Base-by-base conservation (phyloP, 2,329 filamentous ascomycete species). In the Alternaria triticimaculans region DNA sequence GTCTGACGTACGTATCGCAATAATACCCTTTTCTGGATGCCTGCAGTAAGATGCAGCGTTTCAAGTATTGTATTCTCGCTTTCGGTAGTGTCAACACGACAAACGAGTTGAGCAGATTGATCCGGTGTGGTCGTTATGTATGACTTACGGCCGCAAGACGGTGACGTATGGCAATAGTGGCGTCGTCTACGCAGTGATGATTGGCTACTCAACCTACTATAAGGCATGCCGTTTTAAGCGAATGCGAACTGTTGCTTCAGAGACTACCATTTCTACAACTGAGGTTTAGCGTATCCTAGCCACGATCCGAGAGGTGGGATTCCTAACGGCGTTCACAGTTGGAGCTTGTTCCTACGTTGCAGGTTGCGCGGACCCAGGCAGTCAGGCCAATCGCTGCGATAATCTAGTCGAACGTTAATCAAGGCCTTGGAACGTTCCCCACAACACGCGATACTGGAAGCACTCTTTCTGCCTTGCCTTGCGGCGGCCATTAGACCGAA, bases 101-200 rank as follows among this genome's bases (percentile, higher is more conserved):
- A 18, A 11, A 53, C 5, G 6, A 12, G 10, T 43, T 33, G 12
- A 11, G 25, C 23, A 23, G 30, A 41, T 44, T 49, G 44, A 23
- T 10, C 56, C 25, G 30, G 21, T 46, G 25, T 12, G 6, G 26
- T 49, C 30, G 44, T 41, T 44, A 28, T 41, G 30, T 55, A 45
- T 11, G 18, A 26, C 28, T 55, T 55, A 55, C 50, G 45, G 43
- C 33, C 50, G 56, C 54, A 43, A 50, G 26, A 45, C 21, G 20
- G 60, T 60, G 60, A 63, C 60, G 60, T 60, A 63, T 37, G 25
- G 12, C 20, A 50, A 45, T 18, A 8, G 60, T 53, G 60, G 55
- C 55, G 50, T 46, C 33, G 60, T 43, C 15, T 41, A 10, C 25
- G 33, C 33, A 23, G 25, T 33, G 57, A 30, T 62, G 26, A 62